Evolutionary conservation across 768 basidiomycete genomes (phyloP).

Genomic region (Porpolomopsis calyptriformis): DNA sequence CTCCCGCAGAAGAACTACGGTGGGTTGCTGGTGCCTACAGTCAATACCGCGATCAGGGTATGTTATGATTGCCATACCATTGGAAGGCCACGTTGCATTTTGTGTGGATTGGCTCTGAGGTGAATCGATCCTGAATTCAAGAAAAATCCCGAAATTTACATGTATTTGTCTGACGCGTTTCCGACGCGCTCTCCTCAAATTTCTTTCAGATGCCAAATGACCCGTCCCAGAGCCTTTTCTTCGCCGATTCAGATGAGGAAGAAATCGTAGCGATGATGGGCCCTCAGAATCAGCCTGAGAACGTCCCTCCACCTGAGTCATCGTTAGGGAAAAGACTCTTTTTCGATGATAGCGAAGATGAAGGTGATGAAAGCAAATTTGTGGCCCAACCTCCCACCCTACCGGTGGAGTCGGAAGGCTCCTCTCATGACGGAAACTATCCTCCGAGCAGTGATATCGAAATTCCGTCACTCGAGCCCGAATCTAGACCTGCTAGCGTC

Average conservation of each 20-base stretch:
- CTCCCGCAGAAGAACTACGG: conserved; percentile 90
- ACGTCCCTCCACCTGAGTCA: conserved; percentile 3
- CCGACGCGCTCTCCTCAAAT: conserved; percentile 18
- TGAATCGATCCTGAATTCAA: conserved; percentile 11
- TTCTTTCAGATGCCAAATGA: conserved; percentile 12
- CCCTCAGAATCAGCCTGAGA: conserved; percentile 7
- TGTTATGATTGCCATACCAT: conserved; percentile 40
- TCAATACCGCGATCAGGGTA: conserved; percentile 3
- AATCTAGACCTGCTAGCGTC: conserved; percentile 31
- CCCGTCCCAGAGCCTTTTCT: conserved; percentile 39
- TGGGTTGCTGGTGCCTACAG: conserved; percentile 68
- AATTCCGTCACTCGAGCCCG: conserved; percentile 21
- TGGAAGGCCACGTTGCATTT: conserved; percentile 78
- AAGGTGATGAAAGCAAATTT: conserved; percentile 13
- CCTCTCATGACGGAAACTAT: conserved; percentile 4
- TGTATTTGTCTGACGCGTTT: conserved; percentile 26
- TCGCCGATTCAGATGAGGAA: conserved; percentile 50
- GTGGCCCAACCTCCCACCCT: no score
- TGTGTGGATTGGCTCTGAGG: conserved; percentile 21
- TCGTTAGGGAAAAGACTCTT: conserved; percentile 16
- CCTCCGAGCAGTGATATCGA: conserved; percentile 15
- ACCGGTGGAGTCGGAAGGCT: conserved; percentile 8
- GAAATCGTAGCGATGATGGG: conserved; percentile 20
- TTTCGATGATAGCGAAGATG: conserved; percentile 28
- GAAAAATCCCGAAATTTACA: conserved; percentile 19